These are phyloP conservation scores for Nadsonia commutata DNA, from an alignment of 1,139 yeast species.

Conservation along the genomic window DNA sequence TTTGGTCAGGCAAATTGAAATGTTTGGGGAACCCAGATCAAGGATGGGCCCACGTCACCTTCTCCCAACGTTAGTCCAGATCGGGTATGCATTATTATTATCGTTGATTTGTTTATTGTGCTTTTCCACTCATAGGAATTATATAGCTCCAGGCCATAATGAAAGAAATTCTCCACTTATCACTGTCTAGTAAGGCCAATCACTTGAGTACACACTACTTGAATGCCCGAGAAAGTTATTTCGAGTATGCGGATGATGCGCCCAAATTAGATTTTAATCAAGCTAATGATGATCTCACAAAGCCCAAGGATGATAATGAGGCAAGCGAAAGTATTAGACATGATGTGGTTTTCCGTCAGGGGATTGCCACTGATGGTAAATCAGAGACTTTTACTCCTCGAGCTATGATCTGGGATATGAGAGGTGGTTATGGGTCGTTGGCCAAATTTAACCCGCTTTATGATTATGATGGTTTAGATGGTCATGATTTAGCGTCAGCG, in stretches of 20 bases:
- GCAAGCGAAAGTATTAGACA: not conserved
- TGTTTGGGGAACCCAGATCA: too few species aligned
- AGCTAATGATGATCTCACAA: not conserved
- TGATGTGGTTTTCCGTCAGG: conserved; percentile 30
- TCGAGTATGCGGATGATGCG: conserved; percentile 32
- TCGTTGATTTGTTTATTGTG: too few species aligned
- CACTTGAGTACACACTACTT: conserved; percentile 66
- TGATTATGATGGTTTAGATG: conserved; percentile 10
- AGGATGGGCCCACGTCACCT: too few species aligned
- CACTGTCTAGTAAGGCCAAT: conserved; percentile 60
- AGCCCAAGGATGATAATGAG: not conserved
- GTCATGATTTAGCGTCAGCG: conserved; percentile 6
- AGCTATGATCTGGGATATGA: conserved; percentile 60
- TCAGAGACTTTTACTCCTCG: conserved; percentile 64
- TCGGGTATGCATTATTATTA: too few species aligned
- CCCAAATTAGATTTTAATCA: not conserved
- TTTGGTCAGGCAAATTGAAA: too few species aligned
- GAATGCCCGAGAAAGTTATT: conserved; percentile 59
- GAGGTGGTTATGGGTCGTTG: conserved; percentile 25
- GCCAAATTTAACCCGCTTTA: conserved; percentile 12
- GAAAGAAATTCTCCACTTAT: conserved; percentile 59
- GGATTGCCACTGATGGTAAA: conserved; percentile 24
- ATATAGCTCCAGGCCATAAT: too few species aligned
- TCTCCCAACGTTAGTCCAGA: too few species aligned
- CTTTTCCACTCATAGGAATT: too few species aligned